These are phyloP conservation scores for Cochlearia excelsa DNA, from an alignment of 345 rosid genomes.

Conservation along the genomic window DNA sequence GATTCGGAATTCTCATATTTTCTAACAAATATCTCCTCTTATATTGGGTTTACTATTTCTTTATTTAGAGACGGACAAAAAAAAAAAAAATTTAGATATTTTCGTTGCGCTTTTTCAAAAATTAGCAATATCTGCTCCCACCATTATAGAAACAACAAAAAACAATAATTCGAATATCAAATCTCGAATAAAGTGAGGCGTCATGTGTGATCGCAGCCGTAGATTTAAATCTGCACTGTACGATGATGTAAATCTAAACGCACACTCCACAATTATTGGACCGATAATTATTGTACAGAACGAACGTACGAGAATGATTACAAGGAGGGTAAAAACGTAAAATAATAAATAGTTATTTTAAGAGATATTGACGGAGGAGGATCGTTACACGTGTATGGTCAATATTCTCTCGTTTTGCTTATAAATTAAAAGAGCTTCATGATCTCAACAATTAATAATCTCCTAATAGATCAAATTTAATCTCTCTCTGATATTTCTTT, in stretches of 20 bases:
- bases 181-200: too few relatives aligned
- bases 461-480: not conserved
- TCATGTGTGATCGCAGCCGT: conserved; percentile 10
- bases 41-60: not conserved
- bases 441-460: not conserved
- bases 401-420: conserved; percentile 16
- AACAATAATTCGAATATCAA: too few relatives aligned
- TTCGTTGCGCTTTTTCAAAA: too few relatives aligned
- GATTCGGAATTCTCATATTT: too few relatives aligned
- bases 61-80: not conserved
- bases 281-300: conserved; percentile 12
- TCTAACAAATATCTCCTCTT: not conserved
- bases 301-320: conserved; percentile 29
- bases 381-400: conserved; percentile 59
- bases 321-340: conserved; percentile 15
- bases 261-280: conserved; percentile 22
- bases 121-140: too few relatives aligned
- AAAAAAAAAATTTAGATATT: too few relatives aligned
- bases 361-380: conserved; percentile 30
- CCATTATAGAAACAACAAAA: too few relatives aligned
- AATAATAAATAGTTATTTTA: conserved; percentile 6
- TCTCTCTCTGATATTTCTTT: not conserved
- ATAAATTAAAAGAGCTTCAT: conserved; percentile 34
- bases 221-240: conserved; percentile 5
- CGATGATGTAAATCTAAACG: conserved; percentile 5